Conservation (phyloP, 1,139 yeast genomes). For the Suhomyces bribrorum region DNA sequence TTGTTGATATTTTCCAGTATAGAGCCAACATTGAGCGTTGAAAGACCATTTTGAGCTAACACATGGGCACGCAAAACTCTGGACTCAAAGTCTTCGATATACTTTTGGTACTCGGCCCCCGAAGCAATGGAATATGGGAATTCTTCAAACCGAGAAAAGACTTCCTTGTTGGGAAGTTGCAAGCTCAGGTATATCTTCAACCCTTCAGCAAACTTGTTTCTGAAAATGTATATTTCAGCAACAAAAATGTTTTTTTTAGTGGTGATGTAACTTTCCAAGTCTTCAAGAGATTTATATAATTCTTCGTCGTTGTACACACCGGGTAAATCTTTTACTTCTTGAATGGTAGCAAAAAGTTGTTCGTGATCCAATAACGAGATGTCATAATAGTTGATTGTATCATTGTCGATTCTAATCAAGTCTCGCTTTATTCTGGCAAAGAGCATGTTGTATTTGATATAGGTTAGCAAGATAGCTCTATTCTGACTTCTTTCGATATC, state of each 20-base stretch:
- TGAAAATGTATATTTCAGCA: conserved; percentile 51
- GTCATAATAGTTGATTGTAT: conserved; percentile 32
- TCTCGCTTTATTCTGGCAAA: conserved; percentile 76
- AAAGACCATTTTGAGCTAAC: conserved; percentile 49
- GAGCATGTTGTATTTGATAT: conserved; percentile 66
- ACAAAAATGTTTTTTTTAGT: conserved; percentile 46
- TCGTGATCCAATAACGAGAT: conserved; percentile 54
- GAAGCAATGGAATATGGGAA: conserved; percentile 44
- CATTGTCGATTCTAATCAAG: conserved; percentile 44
- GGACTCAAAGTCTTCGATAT: conserved; percentile 29
- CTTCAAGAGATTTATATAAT: conserved; percentile 53
- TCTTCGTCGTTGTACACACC: conserved; percentile 89
- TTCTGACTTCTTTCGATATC: conserved; percentile 63
- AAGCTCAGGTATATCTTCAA: conserved; percentile 52
- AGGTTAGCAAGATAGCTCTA: conserved; percentile 74
- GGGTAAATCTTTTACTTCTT: conserved; percentile 72
- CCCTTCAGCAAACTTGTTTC: conserved; percentile 52
- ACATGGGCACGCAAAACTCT: conserved; percentile 47
- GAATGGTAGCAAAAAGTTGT: conserved; percentile 48
- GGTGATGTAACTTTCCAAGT: conserved; percentile 48
- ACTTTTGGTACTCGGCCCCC: conserved; percentile 32
- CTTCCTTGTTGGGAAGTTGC: conserved; percentile 19
- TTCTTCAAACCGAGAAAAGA: conserved; percentile 28
- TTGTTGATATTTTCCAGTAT: conserved; percentile 53
- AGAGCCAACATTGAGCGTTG: conserved; percentile 15